These are phyloP conservation scores for Lasiosphaeriaceae sp. DNA, from an alignment of 495 filamentous ascomycete species.

Conservation along the genomic window DNA sequence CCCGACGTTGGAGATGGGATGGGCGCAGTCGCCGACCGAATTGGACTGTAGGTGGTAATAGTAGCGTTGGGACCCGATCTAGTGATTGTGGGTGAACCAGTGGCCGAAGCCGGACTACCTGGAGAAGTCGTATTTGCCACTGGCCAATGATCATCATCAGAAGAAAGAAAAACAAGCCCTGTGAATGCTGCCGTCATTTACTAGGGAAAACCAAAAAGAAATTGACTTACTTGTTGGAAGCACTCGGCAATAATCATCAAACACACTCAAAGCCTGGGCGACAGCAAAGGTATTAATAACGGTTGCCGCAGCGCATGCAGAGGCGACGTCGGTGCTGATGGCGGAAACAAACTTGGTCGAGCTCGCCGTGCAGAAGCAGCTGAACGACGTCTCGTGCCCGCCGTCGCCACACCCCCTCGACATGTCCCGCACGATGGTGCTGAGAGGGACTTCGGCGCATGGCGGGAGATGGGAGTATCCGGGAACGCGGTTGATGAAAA, in stretches of 20 bases:
- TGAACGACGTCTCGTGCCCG: constrained; percentile 18
- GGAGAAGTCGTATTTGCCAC: no score
- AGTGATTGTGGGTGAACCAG: no score
- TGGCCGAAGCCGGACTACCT: no score
- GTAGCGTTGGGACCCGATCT: no score
- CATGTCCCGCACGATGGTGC: no score
- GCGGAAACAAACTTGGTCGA: constrained; percentile 22
- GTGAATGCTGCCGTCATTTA: no score
- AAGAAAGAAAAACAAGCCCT: no score
- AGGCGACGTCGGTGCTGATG: constrained; percentile 2
- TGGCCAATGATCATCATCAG: no score
- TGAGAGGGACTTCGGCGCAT: constrained; percentile 8
- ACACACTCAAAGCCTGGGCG: background rate
- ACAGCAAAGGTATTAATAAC: background rate
- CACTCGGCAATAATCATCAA: background rate
- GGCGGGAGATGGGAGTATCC: constrained; percentile 13
- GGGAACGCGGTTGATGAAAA: constrained; percentile 23
- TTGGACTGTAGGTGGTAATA: no score
- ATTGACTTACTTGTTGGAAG: background rate
- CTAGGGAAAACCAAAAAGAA: background rate
- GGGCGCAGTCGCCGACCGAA: no score
- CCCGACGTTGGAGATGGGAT: no score
- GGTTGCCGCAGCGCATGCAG: background rate
- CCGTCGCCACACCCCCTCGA: no score
- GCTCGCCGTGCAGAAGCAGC: constrained; percentile 24